Evolutionary conservation across 768 basidiomycete species (phyloP).

Genomic region (Suillus plorans): DNA sequence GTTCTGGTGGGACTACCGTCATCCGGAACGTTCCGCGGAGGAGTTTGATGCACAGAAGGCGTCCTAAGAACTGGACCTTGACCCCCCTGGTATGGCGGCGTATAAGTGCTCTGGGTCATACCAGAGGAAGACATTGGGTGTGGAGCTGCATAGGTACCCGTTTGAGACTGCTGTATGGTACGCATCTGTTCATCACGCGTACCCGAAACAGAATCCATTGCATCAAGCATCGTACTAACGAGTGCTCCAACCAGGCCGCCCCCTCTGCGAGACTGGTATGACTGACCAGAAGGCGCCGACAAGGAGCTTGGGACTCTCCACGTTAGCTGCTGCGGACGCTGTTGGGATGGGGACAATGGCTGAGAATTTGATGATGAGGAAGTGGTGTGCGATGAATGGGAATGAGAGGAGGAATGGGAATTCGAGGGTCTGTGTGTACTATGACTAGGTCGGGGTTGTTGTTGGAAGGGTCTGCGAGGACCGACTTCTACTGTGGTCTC

Average conservation of each 20-base stretch:
- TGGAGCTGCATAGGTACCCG: conserved; percentile 21
- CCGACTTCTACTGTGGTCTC: conserved; percentile 66
- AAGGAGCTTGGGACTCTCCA: conserved; percentile 12
- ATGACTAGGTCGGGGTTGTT: conserved; percentile 21
- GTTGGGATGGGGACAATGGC: conserved; percentile 12
- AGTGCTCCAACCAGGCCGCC: conserved; percentile 28
- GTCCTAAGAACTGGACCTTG: background rate
- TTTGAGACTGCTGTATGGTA: conserved; percentile 16
- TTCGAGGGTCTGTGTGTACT: conserved; percentile 7
- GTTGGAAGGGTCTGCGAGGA: conserved; percentile 63
- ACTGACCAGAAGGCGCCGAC: background rate
- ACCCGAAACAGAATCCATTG: conserved; percentile 29
- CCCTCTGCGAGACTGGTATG: conserved; percentile 9
- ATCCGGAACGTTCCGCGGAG: conserved; percentile 28
- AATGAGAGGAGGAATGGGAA: conserved; percentile 11
- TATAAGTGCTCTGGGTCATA: conserved; percentile 6
- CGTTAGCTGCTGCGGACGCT: conserved; percentile 15
- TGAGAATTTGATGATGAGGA: conserved; percentile 4
- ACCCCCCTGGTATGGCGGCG: conserved; percentile 12
- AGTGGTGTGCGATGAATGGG: background rate
- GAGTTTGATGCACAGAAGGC: conserved; percentile 1
- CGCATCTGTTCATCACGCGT: conserved; percentile 18
- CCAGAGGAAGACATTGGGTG: conserved; percentile 5
- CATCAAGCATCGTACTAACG: conserved; percentile 26
- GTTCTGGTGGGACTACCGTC: conserved; percentile 63